Percentiles rank a stretch among this genome's conserved stretches.
phyloP scores from a whole-genome alignment of 805 yeast species.

The Pichia nanzhaoensis region DNA sequence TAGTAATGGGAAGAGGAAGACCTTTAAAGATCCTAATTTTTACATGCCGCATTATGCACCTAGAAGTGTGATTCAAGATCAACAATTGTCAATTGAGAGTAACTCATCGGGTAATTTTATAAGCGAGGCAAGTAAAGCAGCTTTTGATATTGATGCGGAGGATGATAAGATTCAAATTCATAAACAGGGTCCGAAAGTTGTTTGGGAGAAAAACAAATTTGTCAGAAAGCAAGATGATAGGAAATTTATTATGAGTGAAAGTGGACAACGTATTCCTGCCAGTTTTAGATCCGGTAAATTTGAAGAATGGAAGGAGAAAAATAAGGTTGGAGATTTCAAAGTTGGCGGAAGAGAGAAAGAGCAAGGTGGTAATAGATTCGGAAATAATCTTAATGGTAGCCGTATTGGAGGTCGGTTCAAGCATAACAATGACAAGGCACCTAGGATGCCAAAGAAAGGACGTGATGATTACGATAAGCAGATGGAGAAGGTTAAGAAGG shows the following conservation, averaged over 20 bases:
- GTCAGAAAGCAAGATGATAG: slow-evolving; percentile 76
- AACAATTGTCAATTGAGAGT: slow-evolving; percentile 50
- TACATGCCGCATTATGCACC: slow-evolving; percentile 91
- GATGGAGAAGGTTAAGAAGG: slow-evolving; percentile 73
- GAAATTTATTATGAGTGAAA: slow-evolving; percentile 89
- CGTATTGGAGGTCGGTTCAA: slow-evolving; percentile 46
- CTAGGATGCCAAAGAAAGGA: slow-evolving; percentile 82
- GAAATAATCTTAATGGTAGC: slow-evolving; percentile 31
- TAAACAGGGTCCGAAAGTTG: slow-evolving; percentile 60
- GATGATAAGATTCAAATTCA: slow-evolving; percentile 60
- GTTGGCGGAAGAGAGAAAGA: slow-evolving; percentile 36
- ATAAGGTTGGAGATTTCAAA: slow-evolving; percentile 44
- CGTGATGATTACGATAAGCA: slow-evolving; percentile 84
- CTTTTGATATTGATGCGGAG: slow-evolving; percentile 76
- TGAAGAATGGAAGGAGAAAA: slow-evolving; percentile 82
- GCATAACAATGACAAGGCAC: slow-evolving; percentile 73
- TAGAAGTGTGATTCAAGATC: slow-evolving; percentile 62
- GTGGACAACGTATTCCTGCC: slow-evolving; percentile 90
- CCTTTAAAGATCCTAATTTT: slow-evolving; percentile 69
- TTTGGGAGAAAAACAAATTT: slow-evolving; percentile 93
- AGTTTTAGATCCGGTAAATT: slow-evolving; percentile 84
- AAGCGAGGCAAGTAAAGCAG: slow-evolving; percentile 75
- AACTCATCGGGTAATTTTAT: slow-evolving; percentile 64
- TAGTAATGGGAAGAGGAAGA: slow-evolving; percentile 22
- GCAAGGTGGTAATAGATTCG: slow-evolving; percentile 24